Base-by-base conservation (phyloP, 2,329 filamentous ascomycete genomes). In the Fusarium scirpi region DNA sequence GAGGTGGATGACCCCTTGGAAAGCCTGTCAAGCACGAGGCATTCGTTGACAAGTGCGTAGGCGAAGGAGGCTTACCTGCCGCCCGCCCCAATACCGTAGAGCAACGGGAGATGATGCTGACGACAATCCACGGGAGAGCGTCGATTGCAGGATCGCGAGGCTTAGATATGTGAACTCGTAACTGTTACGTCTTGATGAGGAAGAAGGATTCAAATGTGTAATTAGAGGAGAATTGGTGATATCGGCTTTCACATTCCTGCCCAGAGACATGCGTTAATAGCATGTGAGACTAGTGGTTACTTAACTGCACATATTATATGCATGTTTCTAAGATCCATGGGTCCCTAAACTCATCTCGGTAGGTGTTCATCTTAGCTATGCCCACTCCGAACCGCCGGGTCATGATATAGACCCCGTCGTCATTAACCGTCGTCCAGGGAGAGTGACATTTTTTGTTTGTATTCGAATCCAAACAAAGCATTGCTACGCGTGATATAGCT, bases 321-420 rank as follows among this genome's bases (percentile, higher is more conserved):
- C 67, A 59, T 56, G 62, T 57, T 65, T 68, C 48, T 41, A 12
- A 46, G 56, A 30, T 53, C 38, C 52, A 40, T 59, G 47, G 56
- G 58, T 65, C 54, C 58, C 51, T 54, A 58, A 47, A 30, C 54
- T 69, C 73, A 74, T 74, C 70, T 75, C 72, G 66, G 68, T 41
- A 70, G 63, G 40, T 29, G 20, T 15, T 25, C 38, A 30, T 32
- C 60, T 56, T 59, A 71, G 49, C 58, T 58, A 62, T 69, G 62
- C 47, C 48, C 46, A 62, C 58, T 62, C 64, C 63, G 49, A 70
- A 58, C 61, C 58, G 58, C 65, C 34, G 62, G 72, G 34, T 59
- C 65, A 62, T 57, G 46, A 58, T 54, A 49, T 60, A 47, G 62
- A 44, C 24, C 29, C 60, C 58, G 57, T 72, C 60, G 66, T 70